Evolutionary conservation across 2,329 filamentous ascomycete genomes (phyloP).

Genomic region (Colletotrichum navitas): DNA sequence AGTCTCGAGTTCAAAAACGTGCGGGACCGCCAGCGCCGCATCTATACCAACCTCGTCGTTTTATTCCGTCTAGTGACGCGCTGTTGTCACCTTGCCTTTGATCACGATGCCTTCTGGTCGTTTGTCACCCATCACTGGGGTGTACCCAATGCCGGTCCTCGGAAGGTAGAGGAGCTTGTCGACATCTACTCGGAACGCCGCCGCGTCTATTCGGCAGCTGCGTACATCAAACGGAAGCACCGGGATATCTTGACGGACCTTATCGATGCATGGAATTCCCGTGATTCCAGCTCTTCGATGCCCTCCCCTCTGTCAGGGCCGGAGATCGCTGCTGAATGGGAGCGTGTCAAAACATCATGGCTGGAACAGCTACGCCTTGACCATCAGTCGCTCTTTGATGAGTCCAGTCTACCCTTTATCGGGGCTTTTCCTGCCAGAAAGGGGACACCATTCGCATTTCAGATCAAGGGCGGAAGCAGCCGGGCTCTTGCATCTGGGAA

Average conservation of each 20-base stretch:
- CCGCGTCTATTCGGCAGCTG: not conserved
- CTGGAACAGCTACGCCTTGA: not conserved
- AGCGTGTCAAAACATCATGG: not conserved
- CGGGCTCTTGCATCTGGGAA: not conserved
- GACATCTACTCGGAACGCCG: slow-evolving; percentile 17
- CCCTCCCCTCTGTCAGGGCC: not conserved
- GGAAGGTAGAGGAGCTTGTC: slow-evolving; percentile 6
- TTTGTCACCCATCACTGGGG: slow-evolving; percentile 13
- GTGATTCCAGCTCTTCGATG: not conserved
- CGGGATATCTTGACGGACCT: slow-evolving; percentile 25
- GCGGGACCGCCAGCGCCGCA: slow-evolving; percentile 15
- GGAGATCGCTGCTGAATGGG: slow-evolving; percentile 15
- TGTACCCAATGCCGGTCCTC: no score
- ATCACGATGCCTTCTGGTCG: slow-evolving; percentile 16
- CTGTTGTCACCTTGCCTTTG: slow-evolving; percentile 30
- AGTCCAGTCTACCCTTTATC: not conserved
- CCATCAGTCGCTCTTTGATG: slow-evolving; percentile 7
- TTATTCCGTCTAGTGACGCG: slow-evolving; percentile 22
- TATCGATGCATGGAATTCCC: slow-evolving; percentile 28
- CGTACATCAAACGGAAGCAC: not conserved
- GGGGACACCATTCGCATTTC: not conserved
- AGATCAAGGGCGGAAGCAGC: slow-evolving; percentile 21
- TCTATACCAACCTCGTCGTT: slow-evolving; percentile 29
- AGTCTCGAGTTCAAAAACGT: not conserved
- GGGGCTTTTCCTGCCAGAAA: slow-evolving; percentile 4